Evolutionary conservation across 306 rosid species (phyloP), one percentile per base, ranked within the genome.

Genomic region (Vicia faba): DNA sequence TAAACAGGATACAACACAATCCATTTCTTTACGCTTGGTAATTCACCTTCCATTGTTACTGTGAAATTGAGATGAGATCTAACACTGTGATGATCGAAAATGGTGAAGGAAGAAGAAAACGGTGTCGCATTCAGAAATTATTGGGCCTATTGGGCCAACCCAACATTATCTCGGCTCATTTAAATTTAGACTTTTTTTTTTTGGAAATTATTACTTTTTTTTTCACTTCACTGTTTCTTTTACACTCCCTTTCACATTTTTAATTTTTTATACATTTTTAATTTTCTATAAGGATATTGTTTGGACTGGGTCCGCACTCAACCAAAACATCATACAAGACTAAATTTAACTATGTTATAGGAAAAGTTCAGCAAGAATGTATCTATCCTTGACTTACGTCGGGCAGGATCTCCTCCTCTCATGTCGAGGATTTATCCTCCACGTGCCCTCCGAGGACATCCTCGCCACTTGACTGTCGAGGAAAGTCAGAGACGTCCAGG

Each of bases 1-100:
- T 89, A 93, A 57, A 93, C 80, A 2, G 96, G 98, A 80, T 93
- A 93, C 36, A 93, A 1, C 29, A 93, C 87, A 12, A 75, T 66
- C 98, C 98, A 88, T 26, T 41, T 89, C 88, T 93, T 89, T 66
- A 88, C 79, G 77, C 71, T 86, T 43, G 81, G 75, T 5, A 76
- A 38, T 28, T 81, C 88, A 61, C 65, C 7, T 35, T 89, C 98
- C 96, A 89, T 88, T 88, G 7, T 66, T 79, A 19, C n/a, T 20
- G 31, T 18, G 1, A 49, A 49, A 8, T 49, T 18, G 1, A 51
- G 31, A 51, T 25, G n/a, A 51, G 58, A 20, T 51, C 58, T 50
- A 9, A 19, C 7, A 50, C 28, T 19, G 56, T 15, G n/a, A 50
- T 50, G 8, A 50, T 50, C 57, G 29, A 18, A 4, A 50, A 20